Evolutionary conservation across 1,139 yeast genomes (phyloP).

Genomic region (Sugiyamaella castrensis): DNA sequence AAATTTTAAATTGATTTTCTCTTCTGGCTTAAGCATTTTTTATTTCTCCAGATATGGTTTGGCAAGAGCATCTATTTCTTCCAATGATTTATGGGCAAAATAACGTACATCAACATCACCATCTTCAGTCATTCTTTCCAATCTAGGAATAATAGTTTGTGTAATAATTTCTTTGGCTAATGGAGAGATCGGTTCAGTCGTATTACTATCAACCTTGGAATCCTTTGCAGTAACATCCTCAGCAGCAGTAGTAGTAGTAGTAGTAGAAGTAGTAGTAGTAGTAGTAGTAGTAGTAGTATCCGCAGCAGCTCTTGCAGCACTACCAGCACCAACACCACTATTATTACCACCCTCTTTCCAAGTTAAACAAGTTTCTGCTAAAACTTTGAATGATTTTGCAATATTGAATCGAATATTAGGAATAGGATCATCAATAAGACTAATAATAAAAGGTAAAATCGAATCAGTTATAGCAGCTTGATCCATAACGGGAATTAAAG

Average conservation of each 20-base stretch:
- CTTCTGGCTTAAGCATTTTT: not conserved
- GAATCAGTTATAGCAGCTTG: slow-evolving; percentile 55
- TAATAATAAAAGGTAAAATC: slow-evolving; percentile 75
- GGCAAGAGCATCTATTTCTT: slow-evolving; percentile 30
- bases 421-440: slow-evolving; percentile 71
- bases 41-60: slow-evolving; percentile 12
- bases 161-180: slow-evolving; percentile 46
- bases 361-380: slow-evolving; percentile 52
- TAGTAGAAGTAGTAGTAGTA: not conserved
- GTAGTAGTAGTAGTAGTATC: slow-evolving; percentile 15
- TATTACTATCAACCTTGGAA: slow-evolving; percentile 11
- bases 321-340: slow-evolving; percentile 12
- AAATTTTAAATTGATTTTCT: no score
- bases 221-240: slow-evolving; percentile 13
- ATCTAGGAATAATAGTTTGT: slow-evolving; percentile 57
- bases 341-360: slow-evolving; percentile 26
- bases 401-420: slow-evolving; percentile 95
- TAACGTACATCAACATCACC: slow-evolving; percentile 86
- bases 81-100: slow-evolving; percentile 61
- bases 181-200: slow-evolving; percentile 2
- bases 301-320: slow-evolving; percentile 12
- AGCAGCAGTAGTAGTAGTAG: not conserved
- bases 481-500: slow-evolving; percentile 58
- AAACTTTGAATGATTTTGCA: slow-evolving; percentile 73
- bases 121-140: slow-evolving; percentile 66